Base-by-base conservation (phyloP, 2,329 filamentous ascomycete species). In the Rachicladosporium sp. region DNA sequence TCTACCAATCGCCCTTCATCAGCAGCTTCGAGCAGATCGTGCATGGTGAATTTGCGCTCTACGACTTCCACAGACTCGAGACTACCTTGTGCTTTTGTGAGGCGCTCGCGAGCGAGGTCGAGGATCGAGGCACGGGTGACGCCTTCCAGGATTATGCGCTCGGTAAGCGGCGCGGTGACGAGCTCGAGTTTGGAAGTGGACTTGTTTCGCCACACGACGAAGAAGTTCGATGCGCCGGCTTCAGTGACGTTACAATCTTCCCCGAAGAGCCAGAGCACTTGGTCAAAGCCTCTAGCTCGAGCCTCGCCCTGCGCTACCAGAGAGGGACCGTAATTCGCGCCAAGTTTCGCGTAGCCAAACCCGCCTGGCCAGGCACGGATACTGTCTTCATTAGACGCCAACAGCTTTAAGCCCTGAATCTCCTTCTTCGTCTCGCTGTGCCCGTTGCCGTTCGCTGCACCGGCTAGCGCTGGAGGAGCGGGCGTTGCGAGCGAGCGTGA, bases 221-320 rank as follows among this genome's bases (percentile, higher is more conserved):
- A 93, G 66, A 94, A 94, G 65, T 95, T 95, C 55, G 78, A 84
- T 9, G 86, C 88, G 4, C 88, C 88, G 2, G 88, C 88, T 67
- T 95, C 88, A 2, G 88, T 95, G 47, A 93, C 87, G 56, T 76
- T 75, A 38, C 74, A 75, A 50, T 89, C 71, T 31, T 74, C 62
- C 1, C 86, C 86, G 54, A 93, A 91, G 37, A 95, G 71, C 88
- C 88, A 95, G n/a, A 95, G 73, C 41, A 95, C 81, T 70, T 95
- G 89, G 55, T 89, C 76, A 63, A 78, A 95, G 0, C 89, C 88
- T 32, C 74, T 65, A 8, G 66, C 67, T 19, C 30, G 12, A 31
- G 87, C 87, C 59, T 86, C 80, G 11, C 70, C 70, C 31, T 85
- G 85, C 4, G 83, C 81, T 42, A 83, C 68, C 43, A 94, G 69